phyloP scores from a whole-genome alignment of 805 yeast genomes.

The Ogataea sp. region DNA sequence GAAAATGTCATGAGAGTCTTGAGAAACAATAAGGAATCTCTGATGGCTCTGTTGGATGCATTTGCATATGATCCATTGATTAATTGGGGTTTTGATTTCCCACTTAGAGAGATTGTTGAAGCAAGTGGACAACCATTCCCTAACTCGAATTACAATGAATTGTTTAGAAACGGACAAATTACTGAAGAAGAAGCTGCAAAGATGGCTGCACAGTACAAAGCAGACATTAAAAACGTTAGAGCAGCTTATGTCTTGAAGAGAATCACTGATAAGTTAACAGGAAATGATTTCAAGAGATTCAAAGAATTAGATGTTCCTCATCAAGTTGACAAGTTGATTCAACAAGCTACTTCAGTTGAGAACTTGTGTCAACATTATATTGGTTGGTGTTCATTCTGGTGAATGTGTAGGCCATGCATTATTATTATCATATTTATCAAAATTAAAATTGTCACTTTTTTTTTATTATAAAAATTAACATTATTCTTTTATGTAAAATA shows the following conservation, averaged over 20 bases:
- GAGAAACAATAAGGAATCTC: conserved; percentile 88
- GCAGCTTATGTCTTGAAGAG: conserved; percentile 85
- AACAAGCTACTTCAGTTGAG: conserved; percentile 94
- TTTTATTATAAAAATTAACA: neutral
- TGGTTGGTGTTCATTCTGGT: conserved; percentile 99
- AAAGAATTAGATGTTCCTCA: conserved; percentile 71
- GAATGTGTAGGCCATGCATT: too few relatives aligned
- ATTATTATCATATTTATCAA: too few relatives aligned
- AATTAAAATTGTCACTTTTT: too few relatives aligned
- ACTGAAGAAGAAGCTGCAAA: conserved; percentile 69
- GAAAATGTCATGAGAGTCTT: conserved; percentile 95
- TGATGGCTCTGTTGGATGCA: conserved; percentile 97
- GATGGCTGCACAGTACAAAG: conserved; percentile 61
- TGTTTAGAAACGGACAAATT: conserved; percentile 64
- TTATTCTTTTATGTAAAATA: neutral
- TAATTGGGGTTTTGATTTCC: conserved; percentile 97
- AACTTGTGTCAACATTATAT: conserved; percentile 93
- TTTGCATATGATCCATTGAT: conserved; percentile 98
- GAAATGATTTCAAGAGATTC: conserved; percentile 78
- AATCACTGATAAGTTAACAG: conserved; percentile 86
- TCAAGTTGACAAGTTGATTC: conserved; percentile 90
- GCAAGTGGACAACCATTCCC: conserved; percentile 66
- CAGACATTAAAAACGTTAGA: conserved; percentile 76
- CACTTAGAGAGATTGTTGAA: conserved; percentile 68
- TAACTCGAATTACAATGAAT: conserved; percentile 59